phyloP scores from a whole-genome alignment of 768 basidiomycete genomes.

The Leccinum ochraceum region DNA sequence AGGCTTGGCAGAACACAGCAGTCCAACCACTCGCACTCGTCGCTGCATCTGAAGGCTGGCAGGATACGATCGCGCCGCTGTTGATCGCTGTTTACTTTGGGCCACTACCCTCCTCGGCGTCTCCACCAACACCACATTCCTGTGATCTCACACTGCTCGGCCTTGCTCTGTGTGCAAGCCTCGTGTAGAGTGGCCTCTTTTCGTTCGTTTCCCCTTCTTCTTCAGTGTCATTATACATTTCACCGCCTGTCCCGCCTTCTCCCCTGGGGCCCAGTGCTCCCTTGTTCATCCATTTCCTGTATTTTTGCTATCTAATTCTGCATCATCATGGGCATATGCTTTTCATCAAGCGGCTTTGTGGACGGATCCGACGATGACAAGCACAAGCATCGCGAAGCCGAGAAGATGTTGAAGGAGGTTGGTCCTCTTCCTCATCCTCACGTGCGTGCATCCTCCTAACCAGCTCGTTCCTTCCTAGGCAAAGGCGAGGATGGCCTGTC shows the following conservation, averaged over 20 bases:
- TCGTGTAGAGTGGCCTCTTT: slow-evolving; percentile 7
- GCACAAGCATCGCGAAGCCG: slow-evolving; percentile 63
- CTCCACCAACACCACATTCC: not conserved
- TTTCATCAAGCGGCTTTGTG: slow-evolving; percentile 57
- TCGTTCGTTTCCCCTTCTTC: not conserved
- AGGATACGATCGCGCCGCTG: slow-evolving; percentile 13
- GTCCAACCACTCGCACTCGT: not conserved
- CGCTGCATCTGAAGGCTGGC: too few relatives aligned
- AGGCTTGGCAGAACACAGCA: too few relatives aligned
- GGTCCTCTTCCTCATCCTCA: slow-evolving; percentile 23
- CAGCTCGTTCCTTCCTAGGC: slow-evolving; percentile 46
- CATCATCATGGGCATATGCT: slow-evolving; percentile 70
- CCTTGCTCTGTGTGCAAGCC: slow-evolving; percentile 21
- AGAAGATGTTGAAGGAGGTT: slow-evolving; percentile 79
- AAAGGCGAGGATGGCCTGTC: slow-evolving; percentile 65
- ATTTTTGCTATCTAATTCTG: slow-evolving; percentile 1
- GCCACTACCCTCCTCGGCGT: not conserved
- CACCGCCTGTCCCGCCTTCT: not conserved
- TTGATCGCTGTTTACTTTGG: slow-evolving; percentile 25
- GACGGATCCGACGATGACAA: slow-evolving; percentile 73
- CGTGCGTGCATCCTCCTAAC: not conserved
- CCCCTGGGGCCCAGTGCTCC: slow-evolving; percentile 20
- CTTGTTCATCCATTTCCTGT: slow-evolving; percentile 2
- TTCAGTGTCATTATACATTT: not conserved
- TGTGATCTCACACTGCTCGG: slow-evolving; percentile 12